A percentile compares a stretch with the other conserved stretches of the same genome.
These are phyloP conservation scores for Penstemon eatonii DNA, from an alignment of 257 asterid species.

Conservation along the genomic window DNA sequence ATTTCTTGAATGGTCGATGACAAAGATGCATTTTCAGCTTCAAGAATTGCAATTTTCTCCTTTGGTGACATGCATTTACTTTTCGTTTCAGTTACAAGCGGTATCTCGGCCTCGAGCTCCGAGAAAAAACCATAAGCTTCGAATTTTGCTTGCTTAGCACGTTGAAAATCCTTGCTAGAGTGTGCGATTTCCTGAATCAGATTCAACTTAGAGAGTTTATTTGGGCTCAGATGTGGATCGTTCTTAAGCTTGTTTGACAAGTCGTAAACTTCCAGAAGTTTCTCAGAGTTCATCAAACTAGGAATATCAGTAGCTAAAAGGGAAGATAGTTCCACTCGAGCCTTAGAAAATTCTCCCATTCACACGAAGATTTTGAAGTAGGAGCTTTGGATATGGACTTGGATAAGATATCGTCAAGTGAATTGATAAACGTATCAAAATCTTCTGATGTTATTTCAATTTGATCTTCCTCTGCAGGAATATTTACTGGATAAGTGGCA, in stretches of 20 bases:
- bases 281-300: conserved; percentile 30
- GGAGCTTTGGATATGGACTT: conserved; percentile 15
- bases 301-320: conserved; percentile 37
- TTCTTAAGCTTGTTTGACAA: conserved; percentile 35
- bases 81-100: conserved; percentile 27
- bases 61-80: conserved; percentile 33
- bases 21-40: conserved; percentile 35
- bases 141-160: conserved; percentile 25
- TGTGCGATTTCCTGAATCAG: conserved; percentile 37
- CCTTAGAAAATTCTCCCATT: conserved; percentile 24
- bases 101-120: conserved; percentile 35
- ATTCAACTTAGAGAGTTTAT: conserved; percentile 36
- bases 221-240: conserved; percentile 35
- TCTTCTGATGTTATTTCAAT: conserved; percentile 29
- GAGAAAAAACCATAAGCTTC: conserved; percentile 35
- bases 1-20: conserved; percentile 30
- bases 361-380: conserved; percentile 2
- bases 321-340: conserved; percentile 35
- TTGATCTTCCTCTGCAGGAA: conserved; percentile 8
- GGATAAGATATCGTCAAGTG: conserved; percentile 41
- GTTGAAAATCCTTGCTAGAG: conserved; percentile 27
- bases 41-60: conserved; percentile 34
- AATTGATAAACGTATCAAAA: conserved; percentile 39
- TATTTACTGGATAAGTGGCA: not conserved
- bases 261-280: conserved; percentile 23